Evolutionary conservation across 306 rosid genomes (phyloP).

Genomic region (Pterocarpus macrocarpus): DNA sequence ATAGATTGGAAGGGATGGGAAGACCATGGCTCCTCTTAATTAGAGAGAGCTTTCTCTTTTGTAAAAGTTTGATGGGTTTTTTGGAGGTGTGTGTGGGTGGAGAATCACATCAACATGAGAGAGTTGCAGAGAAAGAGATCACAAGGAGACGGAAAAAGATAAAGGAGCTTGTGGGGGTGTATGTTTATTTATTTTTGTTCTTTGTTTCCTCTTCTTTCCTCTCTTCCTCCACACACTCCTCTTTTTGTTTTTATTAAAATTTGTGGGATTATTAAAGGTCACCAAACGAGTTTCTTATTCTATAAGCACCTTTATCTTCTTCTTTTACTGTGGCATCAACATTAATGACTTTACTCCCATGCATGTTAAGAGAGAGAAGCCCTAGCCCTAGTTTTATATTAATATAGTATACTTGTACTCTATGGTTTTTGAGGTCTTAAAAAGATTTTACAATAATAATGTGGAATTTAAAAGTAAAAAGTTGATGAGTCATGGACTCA

Average conservation of each 20-base stretch:
- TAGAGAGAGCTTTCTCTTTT: slow-evolving; percentile 62
- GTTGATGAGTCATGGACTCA: slow-evolving; percentile 57
- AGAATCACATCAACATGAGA: slow-evolving; percentile 81
- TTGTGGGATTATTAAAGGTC: slow-evolving; percentile 53
- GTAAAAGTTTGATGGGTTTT: slow-evolving; percentile 74
- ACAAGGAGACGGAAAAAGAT: slow-evolving; percentile 72
- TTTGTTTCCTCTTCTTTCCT: slow-evolving; percentile 5
- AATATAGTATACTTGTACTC: not conserved
- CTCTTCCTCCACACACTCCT: slow-evolving; percentile 4
- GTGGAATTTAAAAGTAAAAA: slow-evolving; percentile 56
- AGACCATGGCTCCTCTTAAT: slow-evolving; percentile 73
- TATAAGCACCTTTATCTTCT: slow-evolving; percentile 51
- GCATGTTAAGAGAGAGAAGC: slow-evolving; percentile 53
- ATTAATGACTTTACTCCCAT: slow-evolving; percentile 47
- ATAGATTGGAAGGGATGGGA: slow-evolving; percentile 79
- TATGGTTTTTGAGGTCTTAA: slow-evolving; percentile 31
- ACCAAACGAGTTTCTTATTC: slow-evolving; percentile 62
- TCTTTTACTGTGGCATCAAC: slow-evolving; percentile 52
- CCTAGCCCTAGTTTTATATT: slow-evolving; percentile 48
- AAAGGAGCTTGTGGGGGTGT: slow-evolving; percentile 64
- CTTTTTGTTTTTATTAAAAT: slow-evolving; percentile 67
- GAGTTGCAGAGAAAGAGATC: slow-evolving; percentile 66
- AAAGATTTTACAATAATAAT: slow-evolving; percentile 32
- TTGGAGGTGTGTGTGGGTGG: slow-evolving; percentile 65
- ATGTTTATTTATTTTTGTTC: slow-evolving; percentile 54